Evolutionary conservation across 306 rosid genomes (phyloP).

Genomic region (Prinsepia uniflora): DNA sequence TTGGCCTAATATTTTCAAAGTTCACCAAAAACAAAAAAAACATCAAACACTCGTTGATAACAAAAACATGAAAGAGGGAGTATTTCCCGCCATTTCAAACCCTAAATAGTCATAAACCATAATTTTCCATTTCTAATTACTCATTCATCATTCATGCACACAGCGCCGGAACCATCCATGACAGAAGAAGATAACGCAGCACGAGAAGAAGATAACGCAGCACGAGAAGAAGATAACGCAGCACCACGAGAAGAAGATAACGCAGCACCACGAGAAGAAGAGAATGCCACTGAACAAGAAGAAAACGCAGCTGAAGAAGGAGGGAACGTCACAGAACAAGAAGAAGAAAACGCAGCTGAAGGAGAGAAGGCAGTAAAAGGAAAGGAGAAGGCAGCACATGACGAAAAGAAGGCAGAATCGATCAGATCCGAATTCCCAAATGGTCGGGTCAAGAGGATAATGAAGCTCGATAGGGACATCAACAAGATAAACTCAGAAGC

Average conservation of each 20-base stretch:
- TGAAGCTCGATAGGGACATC: slow-evolving; percentile 65
- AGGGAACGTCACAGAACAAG: not conserved
- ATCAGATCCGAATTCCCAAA: slow-evolving; percentile 51
- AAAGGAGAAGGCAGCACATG: slow-evolving; percentile 28
- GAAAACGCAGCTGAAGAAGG: not conserved
- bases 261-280: slow-evolving; percentile 14
- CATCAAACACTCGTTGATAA: too few species aligned
- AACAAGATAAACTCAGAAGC: slow-evolving; percentile 72
- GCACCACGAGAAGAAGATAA: not conserved
- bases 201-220: not conserved
- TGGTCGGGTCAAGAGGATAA: slow-evolving; percentile 72
- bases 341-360: not conserved
- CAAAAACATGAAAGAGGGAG: not conserved
- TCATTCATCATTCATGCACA: not conserved
- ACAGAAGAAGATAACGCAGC: slow-evolving; percentile 7
- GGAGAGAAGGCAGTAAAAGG: not conserved
- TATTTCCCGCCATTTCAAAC: slow-evolving; percentile 48
- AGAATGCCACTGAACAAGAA: slow-evolving; percentile 11
- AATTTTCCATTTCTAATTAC: not conserved
- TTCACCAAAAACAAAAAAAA: too few species aligned
- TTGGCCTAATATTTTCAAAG: too few species aligned
- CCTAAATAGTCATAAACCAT: slow-evolving; percentile 26
- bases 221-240: not conserved
- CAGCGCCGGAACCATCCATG: not conserved
- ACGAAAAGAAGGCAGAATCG: slow-evolving; percentile 26